Evolutionary conservation across 257 asterid genomes (phyloP).

Genomic region (Fraxinus quadrangulata): DNA sequence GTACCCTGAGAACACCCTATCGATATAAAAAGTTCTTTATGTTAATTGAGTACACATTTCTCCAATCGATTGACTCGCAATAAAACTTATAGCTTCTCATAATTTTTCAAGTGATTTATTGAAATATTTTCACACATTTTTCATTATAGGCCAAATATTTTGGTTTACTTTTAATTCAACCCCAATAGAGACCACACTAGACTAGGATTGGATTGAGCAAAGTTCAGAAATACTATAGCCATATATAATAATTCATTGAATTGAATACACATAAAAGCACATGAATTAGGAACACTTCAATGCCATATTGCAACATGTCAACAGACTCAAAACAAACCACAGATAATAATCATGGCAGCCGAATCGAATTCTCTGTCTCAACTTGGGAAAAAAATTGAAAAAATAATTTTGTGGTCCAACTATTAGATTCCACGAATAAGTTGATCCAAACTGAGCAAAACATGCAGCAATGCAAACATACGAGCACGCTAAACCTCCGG

Average conservation of each 20-base stretch:
- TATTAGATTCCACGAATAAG: constrained; percentile 1
- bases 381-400: constrained; percentile 20
- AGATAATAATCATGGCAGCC: constrained; percentile 24
- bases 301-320: constrained; percentile 3
- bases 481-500: constrained; percentile 39
- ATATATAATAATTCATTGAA: neutral
- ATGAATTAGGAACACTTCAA: constrained; percentile 26
- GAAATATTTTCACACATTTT: no score
- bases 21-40: no score
- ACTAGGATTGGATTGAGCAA: neutral
- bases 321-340: constrained; percentile 18
- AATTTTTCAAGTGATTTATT: no score
- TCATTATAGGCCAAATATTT: no score
- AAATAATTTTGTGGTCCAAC: constrained; percentile 8
- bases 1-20: no score
- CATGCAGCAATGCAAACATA: constrained; percentile 25
- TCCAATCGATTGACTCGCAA: no score
- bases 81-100: no score
- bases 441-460: constrained; percentile 34
- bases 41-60: no score
- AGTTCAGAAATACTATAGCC: neutral
- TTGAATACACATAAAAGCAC: neutral
- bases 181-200: no score
- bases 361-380: constrained; percentile 23
- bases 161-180: no score